These are phyloP conservation scores for Arachis hypogaea DNA, from an alignment of 306 rosid genomes.

Conservation along the genomic window DNA sequence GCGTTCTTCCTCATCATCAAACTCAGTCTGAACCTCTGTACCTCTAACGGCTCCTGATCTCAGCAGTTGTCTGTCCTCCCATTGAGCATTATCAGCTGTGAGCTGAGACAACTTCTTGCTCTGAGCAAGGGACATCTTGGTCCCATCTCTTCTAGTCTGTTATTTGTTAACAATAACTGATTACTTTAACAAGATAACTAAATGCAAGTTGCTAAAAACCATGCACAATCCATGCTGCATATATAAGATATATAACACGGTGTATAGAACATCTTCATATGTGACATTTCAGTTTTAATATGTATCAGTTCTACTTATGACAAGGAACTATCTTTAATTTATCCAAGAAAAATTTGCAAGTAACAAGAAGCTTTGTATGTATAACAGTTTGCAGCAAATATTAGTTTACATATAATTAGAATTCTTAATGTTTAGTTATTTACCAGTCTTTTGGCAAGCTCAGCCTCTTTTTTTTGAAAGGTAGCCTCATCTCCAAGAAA, in stretches of 20 bases:
- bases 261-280: constrained; percentile 13
- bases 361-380: constrained; percentile 7
- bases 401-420: constrained; percentile 23
- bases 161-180: constrained; percentile 27
- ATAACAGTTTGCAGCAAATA: constrained; percentile 15
- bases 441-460: constrained; percentile 96
- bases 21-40: constrained; percentile 96
- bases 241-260: constrained; percentile 1
- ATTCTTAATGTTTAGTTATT: constrained; percentile 10
- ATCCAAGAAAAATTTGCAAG: constrained; percentile 14
- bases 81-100: constrained; percentile 96
- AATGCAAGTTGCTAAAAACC: constrained; percentile 25
- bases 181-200: constrained; percentile 19
- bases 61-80: constrained; percentile 96
- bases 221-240: background rate
- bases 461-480: constrained; percentile 96
- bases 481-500: constrained; percentile 91
- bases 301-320: constrained; percentile 10
- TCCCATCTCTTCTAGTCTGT: constrained; percentile 91
- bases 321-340: constrained; percentile 19
- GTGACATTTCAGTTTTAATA: constrained; percentile 15
- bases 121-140: constrained; percentile 96
- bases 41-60: constrained; percentile 99
- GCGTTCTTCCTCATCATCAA: constrained; percentile 97
- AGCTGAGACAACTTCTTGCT: constrained; percentile 92